Percentiles rank a stretch among this genome's conserved stretches.
Evolutionary conservation across 1,139 yeast species (phyloP).

Genomic region (Groenewaldozyma sp.): DNA sequence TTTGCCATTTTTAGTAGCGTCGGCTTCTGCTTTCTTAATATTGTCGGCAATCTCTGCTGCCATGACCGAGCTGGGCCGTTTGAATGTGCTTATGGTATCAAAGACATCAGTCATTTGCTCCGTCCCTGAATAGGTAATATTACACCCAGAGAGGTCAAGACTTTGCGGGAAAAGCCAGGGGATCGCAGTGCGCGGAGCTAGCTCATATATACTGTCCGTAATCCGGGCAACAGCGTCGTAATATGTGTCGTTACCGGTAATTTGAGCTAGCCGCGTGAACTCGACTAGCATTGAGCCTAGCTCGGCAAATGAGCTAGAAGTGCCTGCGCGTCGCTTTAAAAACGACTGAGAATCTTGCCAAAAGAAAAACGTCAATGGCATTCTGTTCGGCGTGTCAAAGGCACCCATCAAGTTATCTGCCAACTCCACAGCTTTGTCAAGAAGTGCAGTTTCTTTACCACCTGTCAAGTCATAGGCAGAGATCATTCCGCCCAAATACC

Average conservation of each 20-base stretch:
- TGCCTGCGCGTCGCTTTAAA: constrained; percentile 23
- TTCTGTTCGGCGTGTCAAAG: constrained; percentile 57
- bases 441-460: constrained; percentile 35
- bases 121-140: constrained; percentile 7
- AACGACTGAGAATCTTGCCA: constrained; percentile 39
- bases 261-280: constrained; percentile 55
- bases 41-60: not conserved
- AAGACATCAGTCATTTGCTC: not conserved
- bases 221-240: constrained; percentile 40
- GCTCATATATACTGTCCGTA: constrained; percentile 32
- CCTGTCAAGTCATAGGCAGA: constrained; percentile 63
- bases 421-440: constrained; percentile 51
- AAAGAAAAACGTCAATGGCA: constrained; percentile 58
- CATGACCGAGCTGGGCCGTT: not conserved
- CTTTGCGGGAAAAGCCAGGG: constrained; percentile 37
- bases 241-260: constrained; percentile 50
- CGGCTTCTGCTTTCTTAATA: not conserved
- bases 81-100: not conserved
- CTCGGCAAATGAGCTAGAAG: constrained; percentile 48
- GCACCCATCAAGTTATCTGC: constrained; percentile 63
- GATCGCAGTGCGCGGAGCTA: constrained; percentile 26
- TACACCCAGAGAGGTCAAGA: constrained; percentile 46
- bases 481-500: constrained; percentile 64
- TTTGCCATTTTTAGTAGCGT: not conserved
- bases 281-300: constrained; percentile 62